phyloP scores from a whole-genome alignment of 805 yeast genomes.

The Schwanniomyces pseudopolymorphus region DNA sequence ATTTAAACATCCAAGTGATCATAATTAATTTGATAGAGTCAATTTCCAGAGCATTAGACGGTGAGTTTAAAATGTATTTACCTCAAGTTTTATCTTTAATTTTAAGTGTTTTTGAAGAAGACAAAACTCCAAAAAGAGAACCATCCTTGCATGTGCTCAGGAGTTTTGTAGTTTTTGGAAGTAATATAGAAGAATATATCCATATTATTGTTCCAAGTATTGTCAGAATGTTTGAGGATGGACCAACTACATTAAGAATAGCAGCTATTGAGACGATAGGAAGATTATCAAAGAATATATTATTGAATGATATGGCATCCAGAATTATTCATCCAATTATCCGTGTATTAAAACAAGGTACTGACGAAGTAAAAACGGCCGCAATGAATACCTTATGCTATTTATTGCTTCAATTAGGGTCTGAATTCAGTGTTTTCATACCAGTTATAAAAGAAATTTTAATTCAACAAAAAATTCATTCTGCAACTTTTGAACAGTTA shows the following conservation, averaged over 20 bases:
- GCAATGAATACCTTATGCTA: conserved; percentile 80
- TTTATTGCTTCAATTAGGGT: conserved; percentile 75
- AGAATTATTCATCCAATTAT: conserved; percentile 84
- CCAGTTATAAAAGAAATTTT: conserved; percentile 75
- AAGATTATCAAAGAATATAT: conserved; percentile 68
- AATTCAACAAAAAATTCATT: conserved; percentile 61
- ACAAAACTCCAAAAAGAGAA: conserved; percentile 56
- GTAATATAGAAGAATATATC: conserved; percentile 82
- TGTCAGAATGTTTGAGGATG: conserved; percentile 74
- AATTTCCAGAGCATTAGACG: conserved; percentile 81
- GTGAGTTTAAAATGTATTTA: conserved; percentile 84
- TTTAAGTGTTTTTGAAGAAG: conserved; percentile 73
- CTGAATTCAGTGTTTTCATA: conserved; percentile 80
- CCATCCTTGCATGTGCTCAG: conserved; percentile 73
- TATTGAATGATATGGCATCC: conserved; percentile 83
- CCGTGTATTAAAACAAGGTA: conserved; percentile 54
- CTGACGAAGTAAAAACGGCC: conserved; percentile 61
- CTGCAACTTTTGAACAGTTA: conserved; percentile 75
- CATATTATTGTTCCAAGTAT: conserved; percentile 86
- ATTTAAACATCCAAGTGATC: conserved; percentile 67
- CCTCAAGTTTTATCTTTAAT: conserved; percentile 76
- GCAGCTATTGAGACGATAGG: conserved; percentile 85
- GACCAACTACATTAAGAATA: conserved; percentile 59
- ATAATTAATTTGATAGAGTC: conserved; percentile 80
- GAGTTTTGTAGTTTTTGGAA: conserved; percentile 83